phyloP scores from a whole-genome alignment of 225 moss, liverwort and hornwort genomes.

The Ulota crispa region DNA sequence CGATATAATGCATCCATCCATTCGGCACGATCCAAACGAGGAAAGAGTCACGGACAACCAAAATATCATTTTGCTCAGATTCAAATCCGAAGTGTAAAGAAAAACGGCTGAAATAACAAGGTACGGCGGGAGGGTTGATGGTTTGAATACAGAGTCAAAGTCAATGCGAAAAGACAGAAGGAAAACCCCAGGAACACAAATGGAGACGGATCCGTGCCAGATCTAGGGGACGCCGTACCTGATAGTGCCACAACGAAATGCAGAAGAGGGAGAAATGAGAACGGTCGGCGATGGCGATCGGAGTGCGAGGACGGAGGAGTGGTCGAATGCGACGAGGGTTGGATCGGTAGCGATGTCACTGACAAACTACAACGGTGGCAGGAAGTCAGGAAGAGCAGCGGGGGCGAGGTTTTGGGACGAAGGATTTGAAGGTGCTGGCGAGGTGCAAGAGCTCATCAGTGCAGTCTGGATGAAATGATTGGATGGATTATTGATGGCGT shows the following conservation, averaged over 20 bases:
- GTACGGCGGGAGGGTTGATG: background rate
- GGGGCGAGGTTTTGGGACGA: background rate
- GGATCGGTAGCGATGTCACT: conserved; percentile 14
- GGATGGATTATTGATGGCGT: conserved; percentile 14
- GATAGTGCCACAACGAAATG: conserved; percentile 1
- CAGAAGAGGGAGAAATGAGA: background rate
- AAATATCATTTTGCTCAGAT: background rate
- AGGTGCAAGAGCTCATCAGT: background rate
- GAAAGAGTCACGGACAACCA: background rate
- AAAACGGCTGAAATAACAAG: background rate
- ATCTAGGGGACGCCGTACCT: conserved; percentile 22
- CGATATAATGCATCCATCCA: background rate
- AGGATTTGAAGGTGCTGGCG: conserved; percentile 19
- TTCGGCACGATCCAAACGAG: conserved; percentile 7
- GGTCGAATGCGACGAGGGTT: background rate
- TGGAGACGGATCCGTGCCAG: conserved; percentile 29
- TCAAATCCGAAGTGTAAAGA: background rate
- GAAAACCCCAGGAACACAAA: background rate
- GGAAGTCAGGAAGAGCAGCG: no score
- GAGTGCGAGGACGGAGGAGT: background rate
- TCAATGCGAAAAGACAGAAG: background rate
- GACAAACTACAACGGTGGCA: background rate
- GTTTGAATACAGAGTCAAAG: background rate
- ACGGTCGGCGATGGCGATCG: background rate
- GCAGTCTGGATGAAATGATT: conserved; percentile 26